Percentiles rank a stretch among this genome's conserved stretches.
These are phyloP conservation scores for Dactylellina cionopaga DNA, from an alignment of 2,329 filamentous ascomycete genomes.

Conservation along the genomic window DNA sequence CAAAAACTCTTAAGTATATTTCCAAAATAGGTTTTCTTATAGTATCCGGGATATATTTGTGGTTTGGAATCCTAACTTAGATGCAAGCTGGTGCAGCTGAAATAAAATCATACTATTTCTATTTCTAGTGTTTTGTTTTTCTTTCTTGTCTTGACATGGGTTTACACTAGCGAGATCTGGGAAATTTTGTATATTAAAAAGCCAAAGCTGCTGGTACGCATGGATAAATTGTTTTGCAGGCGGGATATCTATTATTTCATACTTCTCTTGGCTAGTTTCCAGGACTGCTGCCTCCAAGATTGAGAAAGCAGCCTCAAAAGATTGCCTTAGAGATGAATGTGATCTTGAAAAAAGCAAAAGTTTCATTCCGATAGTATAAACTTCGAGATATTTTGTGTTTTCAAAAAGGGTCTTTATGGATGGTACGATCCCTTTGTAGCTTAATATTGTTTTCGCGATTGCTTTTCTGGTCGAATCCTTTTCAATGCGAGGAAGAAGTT, in stretches of 20 bases:
- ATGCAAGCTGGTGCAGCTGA: too few species aligned
- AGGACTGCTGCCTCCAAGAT: too few species aligned
- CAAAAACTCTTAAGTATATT: neutral
- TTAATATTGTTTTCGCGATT: neutral
- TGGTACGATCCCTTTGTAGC: neutral
- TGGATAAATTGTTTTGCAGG: neutral
- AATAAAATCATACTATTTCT: too few species aligned
- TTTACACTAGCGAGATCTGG: neutral
- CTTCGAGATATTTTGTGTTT: constrained; percentile 11
- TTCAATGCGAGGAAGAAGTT: neutral
- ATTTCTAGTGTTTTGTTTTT: neutral
- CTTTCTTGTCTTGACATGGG: constrained; percentile 1
- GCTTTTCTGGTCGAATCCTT: neutral
- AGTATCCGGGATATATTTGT: too few species aligned
- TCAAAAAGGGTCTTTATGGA: constrained; percentile 3
- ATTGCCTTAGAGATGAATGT: neutral
- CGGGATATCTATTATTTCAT: neutral
- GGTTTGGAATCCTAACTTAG: too few species aligned
- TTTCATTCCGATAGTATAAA: neutral
- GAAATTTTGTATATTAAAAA: constrained; percentile 4
- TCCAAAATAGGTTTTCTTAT: too few species aligned
- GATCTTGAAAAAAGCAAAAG: too few species aligned
- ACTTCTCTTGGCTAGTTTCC: too few species aligned
- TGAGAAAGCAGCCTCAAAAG: neutral
- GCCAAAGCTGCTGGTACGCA: constrained; percentile 1